Evolutionary conservation across 495 filamentous ascomycete genomes (phyloP).

Genomic region (Chaetomium fimeti): DNA sequence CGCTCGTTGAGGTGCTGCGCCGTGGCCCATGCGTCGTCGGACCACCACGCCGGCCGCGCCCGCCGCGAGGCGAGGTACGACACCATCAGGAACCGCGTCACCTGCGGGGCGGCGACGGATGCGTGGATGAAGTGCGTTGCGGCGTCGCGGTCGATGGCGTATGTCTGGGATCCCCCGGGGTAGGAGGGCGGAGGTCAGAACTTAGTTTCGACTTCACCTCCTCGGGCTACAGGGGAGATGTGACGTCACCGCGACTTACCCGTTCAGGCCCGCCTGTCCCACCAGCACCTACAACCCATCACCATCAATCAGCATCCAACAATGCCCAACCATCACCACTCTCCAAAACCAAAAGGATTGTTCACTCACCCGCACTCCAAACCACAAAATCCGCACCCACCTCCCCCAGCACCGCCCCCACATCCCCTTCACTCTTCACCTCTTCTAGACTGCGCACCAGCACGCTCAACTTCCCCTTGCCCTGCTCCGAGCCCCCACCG

Average conservation of each 20-base stretch:
- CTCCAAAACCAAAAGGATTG: not conserved
- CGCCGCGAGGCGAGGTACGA: slow-evolving; percentile 64
- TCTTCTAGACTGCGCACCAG: slow-evolving; percentile 69
- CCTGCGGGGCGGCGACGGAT: slow-evolving; percentile 52
- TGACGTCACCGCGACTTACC: slow-evolving; percentile 23
- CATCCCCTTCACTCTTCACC: slow-evolving; percentile 61
- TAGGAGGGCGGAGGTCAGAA: not conserved
- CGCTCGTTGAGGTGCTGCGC: slow-evolving; percentile 53
- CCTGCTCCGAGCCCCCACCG: not conserved
- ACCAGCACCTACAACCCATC: slow-evolving; percentile 58
- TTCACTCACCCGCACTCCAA: slow-evolving; percentile 66
- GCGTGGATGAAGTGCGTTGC: slow-evolving; percentile 70
- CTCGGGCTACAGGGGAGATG: not conserved
- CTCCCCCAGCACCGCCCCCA: slow-evolving; percentile 58
- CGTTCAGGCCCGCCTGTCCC: slow-evolving; percentile 68
- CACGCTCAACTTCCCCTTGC: slow-evolving; percentile 54
- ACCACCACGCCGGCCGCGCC: slow-evolving; percentile 63
- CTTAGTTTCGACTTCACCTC: not conserved
- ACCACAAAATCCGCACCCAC: slow-evolving; percentile 67
- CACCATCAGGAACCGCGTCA: slow-evolving; percentile 74
- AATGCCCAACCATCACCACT: not conserved
- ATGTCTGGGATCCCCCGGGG: slow-evolving; percentile 37
- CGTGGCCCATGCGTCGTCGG: slow-evolving; percentile 55
- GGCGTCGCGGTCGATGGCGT: slow-evolving; percentile 62
- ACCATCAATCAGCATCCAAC: not conserved